Evolutionary conservation across 176 grass and related monocot genomes (phyloP).

Genomic region (Phoenix dactylifera): DNA sequence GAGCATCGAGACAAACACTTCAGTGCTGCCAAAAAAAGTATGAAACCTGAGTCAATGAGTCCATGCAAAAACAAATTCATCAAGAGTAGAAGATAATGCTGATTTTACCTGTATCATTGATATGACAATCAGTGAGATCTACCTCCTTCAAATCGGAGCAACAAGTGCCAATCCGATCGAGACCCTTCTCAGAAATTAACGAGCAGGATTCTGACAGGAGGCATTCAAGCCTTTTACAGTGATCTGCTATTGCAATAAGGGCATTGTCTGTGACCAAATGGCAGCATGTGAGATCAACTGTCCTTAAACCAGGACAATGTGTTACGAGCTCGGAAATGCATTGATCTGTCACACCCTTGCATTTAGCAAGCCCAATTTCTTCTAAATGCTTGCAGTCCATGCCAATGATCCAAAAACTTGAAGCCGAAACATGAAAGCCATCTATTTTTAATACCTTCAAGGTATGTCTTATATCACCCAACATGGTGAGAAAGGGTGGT

Average conservation of each 20-base stretch:
- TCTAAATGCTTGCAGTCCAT: constrained; percentile 58
- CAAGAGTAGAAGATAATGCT: background rate
- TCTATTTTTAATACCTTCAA: constrained; percentile 77
- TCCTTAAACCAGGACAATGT: constrained; percentile 44
- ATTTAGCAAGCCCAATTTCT: constrained; percentile 91
- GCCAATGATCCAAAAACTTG: constrained; percentile 50
- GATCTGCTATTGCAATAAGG: constrained; percentile 66
- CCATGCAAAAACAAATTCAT: background rate
- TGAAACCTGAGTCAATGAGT: background rate
- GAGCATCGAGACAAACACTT: constrained; percentile 70
- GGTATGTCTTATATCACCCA: constrained; percentile 47
- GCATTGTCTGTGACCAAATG: constrained; percentile 42
- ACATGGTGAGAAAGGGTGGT: constrained; percentile 54
- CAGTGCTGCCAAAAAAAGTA: constrained; percentile 51
- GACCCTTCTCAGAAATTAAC: constrained; percentile 75
- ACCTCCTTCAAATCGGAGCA: constrained; percentile 80
- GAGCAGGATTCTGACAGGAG: constrained; percentile 71
- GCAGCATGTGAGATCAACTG: constrained; percentile 85
- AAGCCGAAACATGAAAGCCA: constrained; percentile 51
- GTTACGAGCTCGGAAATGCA: constrained; percentile 67
- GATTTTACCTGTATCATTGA: constrained; percentile 55
- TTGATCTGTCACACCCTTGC: constrained; percentile 63
- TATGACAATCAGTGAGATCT: constrained; percentile 86
- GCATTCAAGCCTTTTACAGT: constrained; percentile 64
- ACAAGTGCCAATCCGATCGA: constrained; percentile 40